Base-by-base conservation (phyloP, 73 alveolate genomes). In the Durusdinium trenchii region DNA sequence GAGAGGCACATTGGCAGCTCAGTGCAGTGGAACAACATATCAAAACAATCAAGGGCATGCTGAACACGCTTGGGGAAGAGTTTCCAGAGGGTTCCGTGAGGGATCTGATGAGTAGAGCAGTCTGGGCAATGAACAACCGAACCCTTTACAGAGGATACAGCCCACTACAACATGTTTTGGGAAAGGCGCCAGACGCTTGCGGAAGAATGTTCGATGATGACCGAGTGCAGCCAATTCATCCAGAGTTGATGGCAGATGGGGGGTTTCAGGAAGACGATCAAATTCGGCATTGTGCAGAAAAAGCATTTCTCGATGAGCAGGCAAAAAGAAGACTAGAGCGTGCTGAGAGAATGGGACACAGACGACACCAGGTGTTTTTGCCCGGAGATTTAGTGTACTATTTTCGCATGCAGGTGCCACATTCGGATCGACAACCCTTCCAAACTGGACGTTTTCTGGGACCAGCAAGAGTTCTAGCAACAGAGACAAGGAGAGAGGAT, bases 1-100 rank as follows among this genome's bases (percentile, higher is more conserved):
- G 52, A 20, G 84, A 73, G 40, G 84, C 84, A 73, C 84, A 73
- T n/a, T 73, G 84, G 84, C 84, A 73, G 10, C n/a, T 73, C 1
- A 3, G 84, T n/a, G 14, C 40, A 23, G 84, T 73, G 26, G 84
- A 73, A 32, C 52, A 50, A 1, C 52, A 47, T 73, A 73, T 73
- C 84, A 73, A 73, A 73, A 73, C 84, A 23, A n/a, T n/a, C n/a
- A n/a, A n/a, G n/a, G n/a, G n/a, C 1, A 73, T 73, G 84, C 10
- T 73, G 84, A 50, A 73, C 32, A 73, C 84, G 50, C 5, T 73
- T 23, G 48, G 26, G 16, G 9, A 3, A 3, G 84, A 73, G 2
- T 73, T 12, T 73, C 52, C 84, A 7, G 84, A 73, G 1, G 40
- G 35, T 0, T 47, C 35, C 0, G n/a, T 32, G 6, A 10, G 32